These are phyloP conservation scores for Neostapfia colusana DNA, from an alignment of 176 grass and related monocot genomes.

Conservation along the genomic window DNA sequence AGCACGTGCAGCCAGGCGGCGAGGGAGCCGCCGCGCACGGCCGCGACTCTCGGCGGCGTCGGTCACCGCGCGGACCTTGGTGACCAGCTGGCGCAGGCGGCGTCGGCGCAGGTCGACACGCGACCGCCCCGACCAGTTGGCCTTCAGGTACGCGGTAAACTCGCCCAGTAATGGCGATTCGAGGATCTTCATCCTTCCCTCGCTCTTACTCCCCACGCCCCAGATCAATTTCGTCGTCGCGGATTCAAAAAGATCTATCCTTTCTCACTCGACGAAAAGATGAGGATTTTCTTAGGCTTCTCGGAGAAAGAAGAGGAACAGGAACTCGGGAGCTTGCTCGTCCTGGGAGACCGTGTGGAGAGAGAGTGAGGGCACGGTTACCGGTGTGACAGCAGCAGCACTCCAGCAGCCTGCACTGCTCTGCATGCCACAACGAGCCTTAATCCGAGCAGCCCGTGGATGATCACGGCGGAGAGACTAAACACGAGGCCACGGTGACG, in stretches of 20 bases:
- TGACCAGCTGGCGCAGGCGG: conserved; percentile 20
- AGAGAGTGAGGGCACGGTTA: background rate
- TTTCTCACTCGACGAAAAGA: background rate
- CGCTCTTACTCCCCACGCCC: background rate
- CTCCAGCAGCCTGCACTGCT: background rate
- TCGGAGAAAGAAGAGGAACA: background rate
- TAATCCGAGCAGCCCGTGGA: background rate
- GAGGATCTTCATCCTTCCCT: background rate
- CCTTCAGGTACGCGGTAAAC: conserved; percentile 7
- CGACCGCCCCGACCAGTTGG: background rate
- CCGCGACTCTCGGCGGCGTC: background rate
- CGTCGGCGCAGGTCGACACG: conserved; percentile 20
- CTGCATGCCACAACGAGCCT: background rate
- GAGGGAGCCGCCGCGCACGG: conserved; percentile 3
- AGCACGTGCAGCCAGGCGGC: conserved; percentile 15
- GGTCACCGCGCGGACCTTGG: conserved; percentile 21
- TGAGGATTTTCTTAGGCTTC: background rate
- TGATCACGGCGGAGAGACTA: background rate
- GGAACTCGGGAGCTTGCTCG: background rate
- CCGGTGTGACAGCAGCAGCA: background rate
- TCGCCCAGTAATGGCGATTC: background rate
- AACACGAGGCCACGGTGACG: background rate
- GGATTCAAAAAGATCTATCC: background rate
- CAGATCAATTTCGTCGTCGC: background rate
- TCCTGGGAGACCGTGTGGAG: background rate